Evolutionary conservation across 2,329 filamentous ascomycete genomes (phyloP), one percentile per base, ranked within the genome.

Genomic region (Chrysoporthe deuterocubensis): DNA sequence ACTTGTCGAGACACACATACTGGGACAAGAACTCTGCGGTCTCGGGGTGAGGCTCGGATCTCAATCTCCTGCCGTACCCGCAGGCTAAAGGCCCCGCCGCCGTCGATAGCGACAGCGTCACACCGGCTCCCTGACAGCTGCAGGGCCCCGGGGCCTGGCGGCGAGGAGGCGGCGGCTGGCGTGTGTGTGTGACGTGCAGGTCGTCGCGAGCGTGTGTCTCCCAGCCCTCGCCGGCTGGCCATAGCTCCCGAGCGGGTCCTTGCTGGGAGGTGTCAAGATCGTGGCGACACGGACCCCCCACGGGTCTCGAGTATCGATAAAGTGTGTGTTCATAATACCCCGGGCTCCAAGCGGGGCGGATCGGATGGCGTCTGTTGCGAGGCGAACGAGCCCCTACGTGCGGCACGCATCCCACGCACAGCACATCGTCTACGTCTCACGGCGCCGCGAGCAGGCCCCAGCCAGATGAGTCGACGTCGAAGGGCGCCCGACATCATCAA

Each of bases 91-190:
- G 32, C 54, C 18, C 32, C 14, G 32, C 32, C 21, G 50, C 26
- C 21, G 13, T 14, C 11, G 26, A 32, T 32, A 32, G 50, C 18
- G 34, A 13, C 16, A 40, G 6, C 14, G 54, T 57, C 34, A 16
- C 34, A 57, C 54, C 40, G 54, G 40, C 54, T 57, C 54, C 40
- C 40, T 57, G 54, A 57, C 54, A 57, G 54, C 54, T 57, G 54
- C 54, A 57, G 54, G 54, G 32, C n/a, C 54, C 54, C 54, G 54
- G 54, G 9, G 5, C 54, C 40, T 32, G 54, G 21, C 32, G 54
- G 32, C 54, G 34, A 37, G 54, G 54, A 46, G 26, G 26, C 26
- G 26, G 26, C 26, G 26, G 26, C 26, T 26, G 26, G 26, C 13
- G 44, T 7, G 44, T 1, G 4, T 46, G 18, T 46, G 44, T 46